phyloP scores from a whole-genome alignment of 371 early-diverging fungal genomes.

The Mortierella sp. region DNA sequence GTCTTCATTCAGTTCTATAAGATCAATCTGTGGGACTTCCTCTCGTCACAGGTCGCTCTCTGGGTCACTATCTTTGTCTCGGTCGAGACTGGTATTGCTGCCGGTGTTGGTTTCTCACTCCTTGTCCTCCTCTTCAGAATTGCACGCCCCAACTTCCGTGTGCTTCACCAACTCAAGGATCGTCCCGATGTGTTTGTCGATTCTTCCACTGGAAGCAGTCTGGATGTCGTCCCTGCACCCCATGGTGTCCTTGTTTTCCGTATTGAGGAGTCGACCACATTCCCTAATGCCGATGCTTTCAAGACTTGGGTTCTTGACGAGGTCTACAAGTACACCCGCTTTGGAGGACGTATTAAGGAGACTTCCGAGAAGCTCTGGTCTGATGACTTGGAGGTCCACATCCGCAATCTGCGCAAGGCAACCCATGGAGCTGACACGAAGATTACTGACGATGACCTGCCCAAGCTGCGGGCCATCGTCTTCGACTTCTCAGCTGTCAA shows the following conservation, averaged over 20 bases:
- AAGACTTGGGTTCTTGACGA: conserved; percentile 59
- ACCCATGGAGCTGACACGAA: conserved; percentile 27
- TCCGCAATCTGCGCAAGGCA: conserved; percentile 35
- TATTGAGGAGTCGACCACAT: conserved; percentile 75
- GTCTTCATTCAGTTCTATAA: conserved; percentile 54
- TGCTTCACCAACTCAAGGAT: conserved; percentile 45
- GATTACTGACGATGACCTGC: conserved; percentile 53
- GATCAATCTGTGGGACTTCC: conserved; percentile 51
- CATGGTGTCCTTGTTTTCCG: conserved; percentile 71
- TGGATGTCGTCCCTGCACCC: conserved; percentile 54
- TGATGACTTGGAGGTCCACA: conserved; percentile 41
- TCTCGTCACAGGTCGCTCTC: conserved; percentile 51
- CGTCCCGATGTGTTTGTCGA: conserved; percentile 50
- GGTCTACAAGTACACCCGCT: conserved; percentile 52
- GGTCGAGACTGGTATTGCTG: conserved; percentile 66
- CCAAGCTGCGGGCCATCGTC: conserved; percentile 74
- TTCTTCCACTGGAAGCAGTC: conserved; percentile 17
- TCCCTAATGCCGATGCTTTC: conserved; percentile 73
- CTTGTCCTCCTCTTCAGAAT: conserved; percentile 63
- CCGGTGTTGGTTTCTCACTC: conserved; percentile 60
- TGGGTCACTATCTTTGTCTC: conserved; percentile 61
- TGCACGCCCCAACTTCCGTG: conserved; percentile 61
- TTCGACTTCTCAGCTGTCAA: conserved; percentile 86
- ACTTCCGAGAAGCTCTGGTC: conserved; percentile 41
- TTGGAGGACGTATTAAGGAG: conserved; percentile 36